Conservation (phyloP, 352 stramenopile species). For the Phytophthora sp. region DNA sequence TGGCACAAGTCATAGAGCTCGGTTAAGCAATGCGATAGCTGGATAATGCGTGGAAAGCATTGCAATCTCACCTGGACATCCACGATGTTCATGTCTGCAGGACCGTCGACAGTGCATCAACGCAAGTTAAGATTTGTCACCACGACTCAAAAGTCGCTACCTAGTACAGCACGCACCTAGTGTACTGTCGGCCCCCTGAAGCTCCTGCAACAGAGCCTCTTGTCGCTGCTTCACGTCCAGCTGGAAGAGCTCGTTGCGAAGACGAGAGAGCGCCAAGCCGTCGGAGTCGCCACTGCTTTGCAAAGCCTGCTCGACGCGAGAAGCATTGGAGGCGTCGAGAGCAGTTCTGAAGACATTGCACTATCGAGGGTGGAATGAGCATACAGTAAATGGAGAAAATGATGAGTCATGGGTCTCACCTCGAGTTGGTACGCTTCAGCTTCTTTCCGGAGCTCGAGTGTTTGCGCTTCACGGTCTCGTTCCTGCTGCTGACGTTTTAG, state of each 20-base stretch:
- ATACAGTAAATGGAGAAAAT: not conserved
- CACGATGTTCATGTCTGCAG: constrained; percentile 45
- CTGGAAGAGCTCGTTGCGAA: constrained; percentile 60
- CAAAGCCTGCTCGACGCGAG: constrained; percentile 27
- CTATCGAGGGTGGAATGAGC: not conserved
- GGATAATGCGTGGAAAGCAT: not conserved
- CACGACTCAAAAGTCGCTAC: too few species aligned
- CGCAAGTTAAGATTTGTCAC: too few species aligned
- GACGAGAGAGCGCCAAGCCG: constrained; percentile 18
- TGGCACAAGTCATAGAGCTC: constrained; percentile 8
- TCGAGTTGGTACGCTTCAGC: constrained; percentile 28
- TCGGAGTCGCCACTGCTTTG: not conserved
- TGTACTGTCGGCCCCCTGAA: constrained; percentile 39
- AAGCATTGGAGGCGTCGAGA: constrained; percentile 20
- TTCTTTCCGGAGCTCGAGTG: constrained; percentile 29
- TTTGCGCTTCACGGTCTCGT: constrained; percentile 23
- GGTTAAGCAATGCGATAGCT: not conserved
- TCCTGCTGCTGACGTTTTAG: constrained; percentile 28
- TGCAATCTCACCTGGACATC: constrained; percentile 47
- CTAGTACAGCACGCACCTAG: too few species aligned
- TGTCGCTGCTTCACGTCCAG: constrained; percentile 56
- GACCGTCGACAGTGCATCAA: not conserved
- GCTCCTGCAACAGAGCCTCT: constrained; percentile 41
- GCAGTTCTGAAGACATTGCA: constrained; percentile 12
- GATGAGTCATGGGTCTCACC: not conserved